phyloP scores from a whole-genome alignment of 1,284 basidiomycete species.

The Inonotus hispidus region DNA sequence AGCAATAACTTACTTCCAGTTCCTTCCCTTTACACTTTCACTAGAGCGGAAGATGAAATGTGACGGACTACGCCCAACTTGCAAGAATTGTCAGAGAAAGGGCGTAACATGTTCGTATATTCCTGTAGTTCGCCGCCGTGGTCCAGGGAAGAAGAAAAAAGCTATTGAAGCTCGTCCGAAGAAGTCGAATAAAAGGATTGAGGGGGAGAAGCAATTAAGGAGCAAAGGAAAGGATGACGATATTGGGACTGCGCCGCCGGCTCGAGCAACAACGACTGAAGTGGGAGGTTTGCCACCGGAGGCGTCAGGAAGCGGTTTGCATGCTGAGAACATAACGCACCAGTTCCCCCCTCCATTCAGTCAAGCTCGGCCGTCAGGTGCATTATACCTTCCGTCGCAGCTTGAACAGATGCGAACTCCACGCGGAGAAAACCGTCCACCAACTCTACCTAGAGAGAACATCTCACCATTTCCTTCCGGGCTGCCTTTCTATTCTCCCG shows the following conservation, averaged over 20 bases:
- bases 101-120: conserved; percentile 47
- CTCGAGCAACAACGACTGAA: background rate
- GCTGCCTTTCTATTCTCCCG: background rate
- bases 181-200: conserved; percentile 7
- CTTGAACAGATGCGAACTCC: background rate
- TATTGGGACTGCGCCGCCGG: background rate
- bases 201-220: conserved; percentile 9
- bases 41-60: conserved; percentile 67
- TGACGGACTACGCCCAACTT: conserved; percentile 56
- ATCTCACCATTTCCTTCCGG: background rate
- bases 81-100: conserved; percentile 51
- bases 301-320: background rate
- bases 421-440: background rate
- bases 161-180: conserved; percentile 23
- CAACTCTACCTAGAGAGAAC: background rate
- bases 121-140: conserved; percentile 49
- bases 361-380: background rate
- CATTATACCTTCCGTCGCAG: background rate
- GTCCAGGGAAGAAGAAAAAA: conserved; percentile 64
- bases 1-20: conserved; percentile 14
- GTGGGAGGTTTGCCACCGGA: background rate
- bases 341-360: background rate
- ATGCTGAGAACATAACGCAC: background rate
- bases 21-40: conserved; percentile 12
- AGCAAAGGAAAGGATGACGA: conserved; percentile 2